phyloP scores from a whole-genome alignment of 805 yeast species.

The Tetrapisispora namnaoensis region DNA sequence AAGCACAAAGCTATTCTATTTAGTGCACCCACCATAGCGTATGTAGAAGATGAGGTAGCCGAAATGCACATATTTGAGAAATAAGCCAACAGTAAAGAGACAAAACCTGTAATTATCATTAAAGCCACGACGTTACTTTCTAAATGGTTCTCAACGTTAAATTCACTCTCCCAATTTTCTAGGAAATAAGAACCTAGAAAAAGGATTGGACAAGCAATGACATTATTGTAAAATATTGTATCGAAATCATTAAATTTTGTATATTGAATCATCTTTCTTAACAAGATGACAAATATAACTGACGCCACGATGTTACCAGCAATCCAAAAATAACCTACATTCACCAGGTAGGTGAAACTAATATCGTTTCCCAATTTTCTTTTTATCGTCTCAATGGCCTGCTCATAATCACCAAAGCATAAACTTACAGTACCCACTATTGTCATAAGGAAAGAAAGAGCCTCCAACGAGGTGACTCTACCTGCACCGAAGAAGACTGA shows the following conservation, averaged over 20 bases:
- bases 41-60: constrained; percentile 91
- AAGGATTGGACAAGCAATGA: constrained; percentile 79
- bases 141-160: constrained; percentile 63
- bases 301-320: constrained; percentile 78
- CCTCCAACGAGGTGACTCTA: constrained; percentile 36
- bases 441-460: constrained; percentile 70
- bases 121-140: constrained; percentile 53
- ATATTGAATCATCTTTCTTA: constrained; percentile 92
- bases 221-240: constrained; percentile 93
- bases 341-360: constrained; percentile 31
- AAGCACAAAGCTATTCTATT: constrained; percentile 92
- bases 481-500: constrained; percentile 91
- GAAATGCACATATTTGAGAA: constrained; percentile 98
- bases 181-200: constrained; percentile 57
- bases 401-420: constrained; percentile 64
- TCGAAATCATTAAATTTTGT: constrained; percentile 89
- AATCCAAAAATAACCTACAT: constrained; percentile 91
- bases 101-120: constrained; percentile 81
- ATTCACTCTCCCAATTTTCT: constrained; percentile 78
- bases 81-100: constrained; percentile 90
- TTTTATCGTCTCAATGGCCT: constrained; percentile 1
- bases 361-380: constrained; percentile 19
- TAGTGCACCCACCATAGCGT: constrained; percentile 96
- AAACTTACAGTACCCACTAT: constrained; percentile 86
- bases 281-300: constrained; percentile 77